Evolutionary conservation across 2,329 filamentous ascomycete genomes (phyloP), one percentile per base, ranked within the genome.

Genomic region (Neodidymelliopsis sp.): DNA sequence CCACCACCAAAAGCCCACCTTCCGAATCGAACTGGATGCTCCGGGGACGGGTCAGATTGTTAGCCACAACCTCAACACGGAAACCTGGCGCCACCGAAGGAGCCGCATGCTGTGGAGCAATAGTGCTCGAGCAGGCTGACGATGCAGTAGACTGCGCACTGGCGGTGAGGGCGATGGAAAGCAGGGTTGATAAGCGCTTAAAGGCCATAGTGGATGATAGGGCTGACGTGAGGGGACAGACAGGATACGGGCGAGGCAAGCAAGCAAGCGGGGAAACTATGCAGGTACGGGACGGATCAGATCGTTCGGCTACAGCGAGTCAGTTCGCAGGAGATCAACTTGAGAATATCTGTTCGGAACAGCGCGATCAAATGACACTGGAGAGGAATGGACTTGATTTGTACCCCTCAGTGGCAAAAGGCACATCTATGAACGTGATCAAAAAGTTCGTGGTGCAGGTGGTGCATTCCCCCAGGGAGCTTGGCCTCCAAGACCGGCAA

Each of bases 1-100:
- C 75, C 16, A 81, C 73, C 4, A 82, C 75, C n/a, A 82, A 69
- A 27, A 81, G 64, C 47, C 75, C 75, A 15, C 78, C 79, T 36
- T 70, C 64, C 15, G 54, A 65, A 66, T 82, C 79, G 55, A 81
- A 78, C 9, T 71, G 63, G 33, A 82, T 74, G 9, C 75, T 74
- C 13, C 79, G 73, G 11, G 79, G 79, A 13, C 65, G 63, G 19
- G 65, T 70, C 29, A 81, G 60, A 8, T 73, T 72, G 15, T 74
- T 76, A 8, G 78, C 77, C 31, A 81, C 75, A 9, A 81, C 70
- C 43, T 74, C 70, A 4, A 74, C 74, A 19, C 65, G 59, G 54
- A 75, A 79, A 10, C 75, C 76, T 13, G 66, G 54, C 10, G 74
- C 74, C 13, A 78, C 66, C 12, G 74, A 77, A 25, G 76, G 75